Conservation (phyloP, 2,329 filamentous ascomycete species). For the Plectosphaerella plurivora region DNA sequence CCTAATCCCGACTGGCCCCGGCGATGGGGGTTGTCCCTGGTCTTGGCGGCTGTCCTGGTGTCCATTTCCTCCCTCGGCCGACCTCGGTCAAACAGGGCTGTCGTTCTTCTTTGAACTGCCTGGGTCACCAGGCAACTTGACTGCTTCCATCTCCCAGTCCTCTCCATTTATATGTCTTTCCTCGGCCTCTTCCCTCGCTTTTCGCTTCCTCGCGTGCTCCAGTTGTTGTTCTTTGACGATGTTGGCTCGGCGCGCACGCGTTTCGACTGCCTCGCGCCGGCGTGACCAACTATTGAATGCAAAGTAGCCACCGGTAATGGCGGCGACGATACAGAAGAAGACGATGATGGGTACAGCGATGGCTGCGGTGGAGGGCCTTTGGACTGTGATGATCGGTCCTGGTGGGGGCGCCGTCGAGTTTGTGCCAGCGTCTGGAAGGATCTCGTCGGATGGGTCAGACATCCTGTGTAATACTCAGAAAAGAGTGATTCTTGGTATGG, state of each 20-base stretch:
- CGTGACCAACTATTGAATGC: neutral
- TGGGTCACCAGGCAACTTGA: neutral
- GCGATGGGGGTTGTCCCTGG: too few species aligned
- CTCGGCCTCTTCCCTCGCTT: neutral
- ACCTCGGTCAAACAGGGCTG: too few species aligned
- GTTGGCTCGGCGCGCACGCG: neutral
- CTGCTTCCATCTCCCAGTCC: neutral
- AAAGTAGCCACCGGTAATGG: neutral
- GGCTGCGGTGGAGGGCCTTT: neutral
- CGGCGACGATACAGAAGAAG: neutral
- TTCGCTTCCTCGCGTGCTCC: neutral
- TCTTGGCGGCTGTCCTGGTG: too few species aligned
- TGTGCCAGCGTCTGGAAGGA: neutral
- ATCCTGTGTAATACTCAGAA: neutral
- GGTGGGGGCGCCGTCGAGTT: neutral
- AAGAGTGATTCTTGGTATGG: neutral
- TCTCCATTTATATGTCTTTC: neutral
- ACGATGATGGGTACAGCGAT: conserved; percentile 2
- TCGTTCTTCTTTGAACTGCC: too few species aligned
- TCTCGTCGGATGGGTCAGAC: neutral
- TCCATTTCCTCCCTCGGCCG: too few species aligned
- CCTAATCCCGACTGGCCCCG: too few species aligned
- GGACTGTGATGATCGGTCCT: neutral
- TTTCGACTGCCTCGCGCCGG: neutral
- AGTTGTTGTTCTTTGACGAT: neutral